Conservation (phyloP, 2,329 filamentous ascomycete genomes). For the Immersiporthe knoxdaviesiana region DNA sequence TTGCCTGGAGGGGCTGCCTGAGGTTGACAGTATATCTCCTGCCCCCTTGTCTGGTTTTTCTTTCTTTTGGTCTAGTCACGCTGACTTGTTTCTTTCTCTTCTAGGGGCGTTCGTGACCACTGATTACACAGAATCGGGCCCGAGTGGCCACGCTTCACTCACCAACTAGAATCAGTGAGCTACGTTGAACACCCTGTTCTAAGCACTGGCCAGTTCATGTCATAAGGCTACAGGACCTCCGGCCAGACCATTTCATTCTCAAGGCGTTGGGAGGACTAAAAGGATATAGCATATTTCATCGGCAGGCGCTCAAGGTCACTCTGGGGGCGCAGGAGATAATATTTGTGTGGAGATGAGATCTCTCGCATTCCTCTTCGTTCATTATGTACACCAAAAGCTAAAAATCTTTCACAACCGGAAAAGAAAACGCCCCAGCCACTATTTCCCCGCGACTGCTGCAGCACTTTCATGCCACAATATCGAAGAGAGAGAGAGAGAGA, state of each 20-base stretch:
- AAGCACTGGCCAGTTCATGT: not conserved
- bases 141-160: slow-evolving; percentile 42
- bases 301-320: not conserved
- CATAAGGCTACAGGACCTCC: no score
- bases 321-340: not conserved
- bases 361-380: not conserved
- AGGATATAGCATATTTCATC: not conserved
- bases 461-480: not conserved
- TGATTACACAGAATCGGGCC: slow-evolving; percentile 63
- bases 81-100: not conserved
- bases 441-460: not conserved
- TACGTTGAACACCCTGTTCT: not conserved
- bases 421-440: not conserved
- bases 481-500: not conserved
- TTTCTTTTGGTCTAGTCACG: not conserved
- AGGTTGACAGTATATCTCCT: slow-evolving; percentile 38
- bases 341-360: not conserved
- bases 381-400: not conserved
- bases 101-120: slow-evolving; percentile 43
- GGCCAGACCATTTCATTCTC: not conserved
- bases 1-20: slow-evolving; percentile 55
- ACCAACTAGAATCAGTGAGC: not conserved
- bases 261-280: not conserved
- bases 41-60: not conserved
- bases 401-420: slow-evolving; percentile 2